Base-by-base conservation (phyloP, 2,329 filamentous ascomycete species). In the Xylariaceae sp. region DNA sequence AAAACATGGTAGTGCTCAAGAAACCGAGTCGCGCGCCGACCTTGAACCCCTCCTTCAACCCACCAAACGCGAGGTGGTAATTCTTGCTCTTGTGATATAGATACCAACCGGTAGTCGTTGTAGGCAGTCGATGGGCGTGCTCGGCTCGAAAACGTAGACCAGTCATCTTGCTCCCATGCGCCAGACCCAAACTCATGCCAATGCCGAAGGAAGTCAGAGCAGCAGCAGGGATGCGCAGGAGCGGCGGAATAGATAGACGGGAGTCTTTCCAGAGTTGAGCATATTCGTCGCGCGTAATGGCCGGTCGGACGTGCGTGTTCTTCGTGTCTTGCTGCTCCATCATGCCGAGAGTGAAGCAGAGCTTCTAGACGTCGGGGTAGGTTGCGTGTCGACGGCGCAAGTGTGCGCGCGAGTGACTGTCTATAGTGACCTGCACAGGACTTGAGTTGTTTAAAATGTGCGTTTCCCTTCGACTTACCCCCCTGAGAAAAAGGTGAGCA, bases 21-120 rank as follows among this genome's bases (percentile, higher is more conserved):
- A 88, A 77, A 3, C 84, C 84, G 4, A 95, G 80, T 66, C 83
- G 86, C 37, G 77, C 72, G 1, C 88, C 92, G 81, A 94, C 90
- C 65, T 82, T 86, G 53, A 90, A 67, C 0, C 91, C 94, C 69
- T 96, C 91, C 55, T 84, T 84, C 15, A 95, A 77, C 0, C 89
- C 93, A 4, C 88, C 89, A 18, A 88, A 82, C 68, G 90, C 87
- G 55, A 88, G 83, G 68, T 91, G 86, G 77, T 99, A 97, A 75
- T 96, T 97, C 75, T 97, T 97, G 72, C 86, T 90, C 76, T 97
- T 97, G 79, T 97, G 93, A 75, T 99, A 99, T n/a, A 97, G 83
- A 72, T 93, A 99, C 94, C 94, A 99, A 15, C 92, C 93, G 1
- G 87, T 85, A 30, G 90, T 87, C 1, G 87, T 87, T 2, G 84